These are phyloP conservation scores for Vitis amurensis DNA, from an alignment of 164 flowering plant species.

Conservation along the genomic window DNA sequence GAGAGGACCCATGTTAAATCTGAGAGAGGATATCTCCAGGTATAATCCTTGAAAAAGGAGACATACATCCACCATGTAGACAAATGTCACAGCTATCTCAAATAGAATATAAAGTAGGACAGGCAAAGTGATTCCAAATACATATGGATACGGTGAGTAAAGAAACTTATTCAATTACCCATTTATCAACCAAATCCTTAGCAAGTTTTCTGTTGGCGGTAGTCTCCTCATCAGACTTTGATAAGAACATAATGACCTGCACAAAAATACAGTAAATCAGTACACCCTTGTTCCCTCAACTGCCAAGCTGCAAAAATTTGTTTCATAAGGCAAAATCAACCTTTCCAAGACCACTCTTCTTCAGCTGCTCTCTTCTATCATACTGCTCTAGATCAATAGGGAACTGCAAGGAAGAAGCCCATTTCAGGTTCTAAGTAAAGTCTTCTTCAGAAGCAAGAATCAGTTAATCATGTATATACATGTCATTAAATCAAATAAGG, in stretches of 20 bases:
- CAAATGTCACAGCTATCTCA: not conserved
- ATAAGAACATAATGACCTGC: constrained; percentile 97
- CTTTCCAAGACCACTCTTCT: constrained; percentile 94
- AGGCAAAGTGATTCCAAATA: not conserved
- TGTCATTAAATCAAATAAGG: not conserved
- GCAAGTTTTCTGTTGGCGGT: constrained; percentile 88
- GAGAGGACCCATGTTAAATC: too few species aligned
- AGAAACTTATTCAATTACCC: constrained; percentile 56
- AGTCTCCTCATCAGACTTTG: constrained; percentile 94
- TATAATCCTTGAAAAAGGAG: not conserved
- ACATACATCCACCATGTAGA: not conserved
- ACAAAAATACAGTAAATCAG: constrained; percentile 1
- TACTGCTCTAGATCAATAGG: constrained; percentile 83
- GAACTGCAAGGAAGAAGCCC: constrained; percentile 51
- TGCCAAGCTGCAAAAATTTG: not conserved
- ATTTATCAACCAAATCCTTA: constrained; percentile 94
- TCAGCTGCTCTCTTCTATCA: constrained; percentile 83
- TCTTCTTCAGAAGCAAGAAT: not conserved
- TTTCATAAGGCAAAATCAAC: constrained; percentile 24
- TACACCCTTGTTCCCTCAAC: not conserved
- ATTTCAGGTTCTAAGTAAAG: constrained; percentile 12
- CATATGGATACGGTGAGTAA: not conserved
- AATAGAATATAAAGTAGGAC: not conserved
- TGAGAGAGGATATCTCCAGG: too few species aligned
- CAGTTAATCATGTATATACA: not conserved